Percentiles rank a stretch among this genome's conserved stretches.
These are phyloP conservation scores for Calonectria leucothoes DNA, from an alignment of 2,329 filamentous ascomycete genomes.

Conservation along the genomic window DNA sequence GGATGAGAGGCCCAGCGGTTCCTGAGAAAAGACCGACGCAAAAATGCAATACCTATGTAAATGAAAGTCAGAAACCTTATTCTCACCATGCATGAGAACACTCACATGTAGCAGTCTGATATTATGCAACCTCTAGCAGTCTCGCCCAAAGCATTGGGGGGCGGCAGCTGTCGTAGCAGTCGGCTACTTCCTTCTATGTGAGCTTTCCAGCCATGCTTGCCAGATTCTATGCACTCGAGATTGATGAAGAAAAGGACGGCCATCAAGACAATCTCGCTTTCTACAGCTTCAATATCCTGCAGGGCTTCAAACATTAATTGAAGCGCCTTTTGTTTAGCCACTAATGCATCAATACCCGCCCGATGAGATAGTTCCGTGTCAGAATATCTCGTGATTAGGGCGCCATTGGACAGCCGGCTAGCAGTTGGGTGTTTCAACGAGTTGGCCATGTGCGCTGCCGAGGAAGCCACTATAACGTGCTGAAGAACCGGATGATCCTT, in stretches of 20 bases:
- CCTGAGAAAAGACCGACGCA: background rate
- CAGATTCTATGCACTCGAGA: conserved; percentile 61
- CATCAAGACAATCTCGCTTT: conserved; percentile 55
- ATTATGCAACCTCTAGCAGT: conserved; percentile 56
- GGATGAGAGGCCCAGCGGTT: background rate
- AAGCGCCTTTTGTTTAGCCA: conserved; percentile 57
- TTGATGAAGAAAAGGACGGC: conserved; percentile 62
- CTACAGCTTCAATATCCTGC: conserved; percentile 48
- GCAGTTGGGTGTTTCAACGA: conserved; percentile 21
- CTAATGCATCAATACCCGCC: conserved; percentile 51
- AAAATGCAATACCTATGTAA: background rate
- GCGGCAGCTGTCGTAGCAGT: conserved; percentile 54
- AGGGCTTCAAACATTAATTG: conserved; percentile 53
- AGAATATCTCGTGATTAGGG: conserved; percentile 47
- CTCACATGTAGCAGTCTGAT: conserved; percentile 59
- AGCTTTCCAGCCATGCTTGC: conserved; percentile 57
- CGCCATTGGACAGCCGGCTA: conserved; percentile 23
- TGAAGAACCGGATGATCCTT: conserved; percentile 53
- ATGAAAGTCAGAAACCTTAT: background rate
- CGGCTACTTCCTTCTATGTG: conserved; percentile 58
- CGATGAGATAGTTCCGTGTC: conserved; percentile 38
- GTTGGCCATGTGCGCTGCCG: conserved; percentile 60
- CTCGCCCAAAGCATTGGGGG: conserved; percentile 45
- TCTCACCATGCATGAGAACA: background rate
- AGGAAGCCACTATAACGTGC: conserved; percentile 59